These are phyloP conservation scores for Boletales sp. DNA, from an alignment of 768 basidiomycete species.

Conservation along the genomic window DNA sequence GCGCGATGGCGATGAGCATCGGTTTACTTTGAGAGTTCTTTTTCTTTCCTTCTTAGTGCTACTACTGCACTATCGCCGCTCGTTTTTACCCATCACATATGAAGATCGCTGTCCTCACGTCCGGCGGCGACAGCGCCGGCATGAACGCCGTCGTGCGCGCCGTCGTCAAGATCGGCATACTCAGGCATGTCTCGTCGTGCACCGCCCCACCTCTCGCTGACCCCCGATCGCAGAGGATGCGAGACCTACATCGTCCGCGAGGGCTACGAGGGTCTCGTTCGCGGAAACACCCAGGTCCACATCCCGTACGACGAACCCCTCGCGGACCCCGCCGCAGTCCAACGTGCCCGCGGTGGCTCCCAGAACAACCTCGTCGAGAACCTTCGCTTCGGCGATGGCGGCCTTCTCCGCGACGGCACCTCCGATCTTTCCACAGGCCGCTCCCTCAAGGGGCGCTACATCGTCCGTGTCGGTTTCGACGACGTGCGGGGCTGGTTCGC, in stretches of 20 bases:
- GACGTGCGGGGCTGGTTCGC: slow-evolving; percentile 95
- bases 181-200: slow-evolving; percentile 54
- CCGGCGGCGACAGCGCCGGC: slow-evolving; percentile 96
- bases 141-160: slow-evolving; percentile 96
- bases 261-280: slow-evolving; percentile 96
- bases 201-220: neutral
- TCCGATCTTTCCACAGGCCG: slow-evolving; percentile 64
- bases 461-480: slow-evolving; percentile 96
- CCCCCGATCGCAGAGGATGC: slow-evolving; percentile 59
- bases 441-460: slow-evolving; percentile 86
- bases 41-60: too few relatives aligned
- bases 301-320: slow-evolving; percentile 24
- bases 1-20: too few relatives aligned
- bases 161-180: slow-evolving; percentile 88
- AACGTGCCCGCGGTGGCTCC: slow-evolving; percentile 17
- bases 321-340: slow-evolving; percentile 23
- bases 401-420: slow-evolving; percentile 75
- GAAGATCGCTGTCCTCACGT: slow-evolving; percentile 93
- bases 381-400: slow-evolving; percentile 80
- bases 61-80: neutral
- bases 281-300: slow-evolving; percentile 58
- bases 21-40: too few relatives aligned
- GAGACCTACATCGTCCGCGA: slow-evolving; percentile 96
- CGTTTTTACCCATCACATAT: slow-evolving; percentile 34
- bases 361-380: slow-evolving; percentile 55